Base-by-base conservation (phyloP, 2,329 filamentous ascomycete genomes). In the Penicillium sp. region DNA sequence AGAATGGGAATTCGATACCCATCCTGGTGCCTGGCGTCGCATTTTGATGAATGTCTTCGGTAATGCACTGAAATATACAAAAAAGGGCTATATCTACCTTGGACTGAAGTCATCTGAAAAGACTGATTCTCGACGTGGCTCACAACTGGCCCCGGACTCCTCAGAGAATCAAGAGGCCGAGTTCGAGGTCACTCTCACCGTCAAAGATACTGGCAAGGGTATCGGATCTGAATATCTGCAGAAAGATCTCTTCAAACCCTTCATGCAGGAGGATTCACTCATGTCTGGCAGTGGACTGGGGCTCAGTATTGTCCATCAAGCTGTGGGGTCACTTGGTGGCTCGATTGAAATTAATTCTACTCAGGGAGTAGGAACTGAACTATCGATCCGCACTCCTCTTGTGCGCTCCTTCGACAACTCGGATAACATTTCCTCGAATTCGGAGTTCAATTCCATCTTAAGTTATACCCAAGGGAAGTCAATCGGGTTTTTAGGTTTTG, bases 131-230 rank as follows among this genome's bases (percentile, higher is more conserved):
- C 13, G 13, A 16, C 6, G n/a, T n/a, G n/a, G n/a, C 4, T 18
- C 2, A 16, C 6, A 8, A 18, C 8, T 16, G n/a, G 6, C n/a
- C 6, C n/a, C 33, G n/a, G 33, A 16, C 3, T 16, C 33, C 18
- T 16, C 33, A 9, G 33, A 16, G 8, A n/a, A 36, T 2, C 33
- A 36, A 56, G 56, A 0, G 49, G 28, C 42, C 45, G 41, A 63
- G 18, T 41, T 56, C 80, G 3, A 78, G 73, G 0, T 36, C 33
- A 36, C 33, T 36, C 33, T 36, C n/a, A 16, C 18, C 9, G 78
- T 88, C 1, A 72, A 73, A 0, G 86, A 88, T 54, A 84, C 84
- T 0, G 85, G 85, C 1, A 75, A 75, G 18, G 85, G 85, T 0
- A 88, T 88, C n/a, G 76, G 76, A 0, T 70, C 79, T 0, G 79